phyloP scores from a whole-genome alignment of 345 rosid genomes.

The Adansonia digitata region DNA sequence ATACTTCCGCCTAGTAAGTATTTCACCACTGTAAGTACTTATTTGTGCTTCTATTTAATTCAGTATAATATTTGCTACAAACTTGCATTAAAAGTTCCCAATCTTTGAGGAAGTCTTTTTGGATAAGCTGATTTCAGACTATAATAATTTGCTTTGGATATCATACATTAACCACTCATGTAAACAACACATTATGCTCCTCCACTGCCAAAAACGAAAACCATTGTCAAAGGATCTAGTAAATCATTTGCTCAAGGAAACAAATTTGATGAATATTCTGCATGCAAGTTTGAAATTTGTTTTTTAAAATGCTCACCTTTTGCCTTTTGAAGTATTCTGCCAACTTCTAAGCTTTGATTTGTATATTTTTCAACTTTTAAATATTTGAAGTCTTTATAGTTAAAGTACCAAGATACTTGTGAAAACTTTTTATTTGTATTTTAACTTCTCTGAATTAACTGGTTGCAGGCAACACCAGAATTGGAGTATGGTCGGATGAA shows the following conservation, averaged over 20 bases:
- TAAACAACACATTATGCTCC: neutral
- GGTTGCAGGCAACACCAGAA: constrained; percentile 82
- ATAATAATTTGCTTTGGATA: neutral
- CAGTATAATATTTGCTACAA: neutral
- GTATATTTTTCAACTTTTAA: neutral
- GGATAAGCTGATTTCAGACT: neutral
- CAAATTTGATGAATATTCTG: neutral
- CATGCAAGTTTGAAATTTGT: neutral
- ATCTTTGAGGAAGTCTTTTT: neutral
- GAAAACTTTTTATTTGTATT: neutral
- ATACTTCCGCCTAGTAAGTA: constrained; percentile 88
- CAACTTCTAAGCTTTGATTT: neutral
- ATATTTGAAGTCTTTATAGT: neutral
- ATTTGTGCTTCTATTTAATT: neutral
- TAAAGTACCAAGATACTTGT: neutral
- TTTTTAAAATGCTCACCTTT: neutral
- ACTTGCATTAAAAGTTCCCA: neutral
- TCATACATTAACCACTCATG: neutral
- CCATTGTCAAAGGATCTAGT: neutral
- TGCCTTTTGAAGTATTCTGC: neutral
- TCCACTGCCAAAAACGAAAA: neutral
- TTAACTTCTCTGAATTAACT: neutral
- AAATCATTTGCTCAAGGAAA: neutral
- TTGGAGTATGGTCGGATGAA: constrained; percentile 96
- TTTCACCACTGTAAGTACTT: neutral